phyloP scores from a whole-genome alignment of 768 basidiomycete genomes.

The Chalciporus piperatus region DNA sequence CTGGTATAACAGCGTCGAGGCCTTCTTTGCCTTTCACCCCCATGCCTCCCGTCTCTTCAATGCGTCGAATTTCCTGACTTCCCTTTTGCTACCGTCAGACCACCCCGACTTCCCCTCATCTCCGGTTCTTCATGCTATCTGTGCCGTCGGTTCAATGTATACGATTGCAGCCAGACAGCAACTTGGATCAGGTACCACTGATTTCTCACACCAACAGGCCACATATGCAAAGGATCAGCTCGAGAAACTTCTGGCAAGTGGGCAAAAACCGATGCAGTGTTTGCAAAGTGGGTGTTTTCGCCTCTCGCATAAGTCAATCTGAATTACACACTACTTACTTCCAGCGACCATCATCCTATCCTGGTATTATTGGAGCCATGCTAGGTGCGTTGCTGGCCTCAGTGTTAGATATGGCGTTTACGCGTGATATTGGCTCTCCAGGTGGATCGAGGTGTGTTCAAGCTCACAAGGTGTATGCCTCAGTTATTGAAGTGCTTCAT shows the following conservation, averaged over 20 bases:
- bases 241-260: constrained; percentile 46
- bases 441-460: constrained; percentile 67
- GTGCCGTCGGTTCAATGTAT: constrained; percentile 74
- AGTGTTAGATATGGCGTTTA: not conserved
- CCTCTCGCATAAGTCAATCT: not conserved
- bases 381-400: constrained; percentile 44
- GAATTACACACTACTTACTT: not conserved
- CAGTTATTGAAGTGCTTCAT: constrained; percentile 4
- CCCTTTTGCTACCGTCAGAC: constrained; percentile 60
- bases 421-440: constrained; percentile 21
- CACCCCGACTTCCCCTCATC: constrained; percentile 72
- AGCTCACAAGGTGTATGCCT: not conserved
- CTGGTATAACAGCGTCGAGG: constrained; percentile 52
- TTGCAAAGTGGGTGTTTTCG: constrained; percentile 50
- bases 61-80: constrained; percentile 58
- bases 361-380: constrained; percentile 76
- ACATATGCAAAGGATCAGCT: constrained; percentile 50
- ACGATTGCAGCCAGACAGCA: constrained; percentile 49
- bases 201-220: constrained; percentile 67
- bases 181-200: not conserved
- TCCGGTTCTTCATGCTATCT: constrained; percentile 81
- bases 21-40: constrained; percentile 78
- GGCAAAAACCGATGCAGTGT: constrained; percentile 54
- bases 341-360: constrained; percentile 60
- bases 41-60: constrained; percentile 73